These are phyloP conservation scores for Ceratocystis variospora DNA, from an alignment of 2,329 filamentous ascomycete species.

Conservation along the genomic window DNA sequence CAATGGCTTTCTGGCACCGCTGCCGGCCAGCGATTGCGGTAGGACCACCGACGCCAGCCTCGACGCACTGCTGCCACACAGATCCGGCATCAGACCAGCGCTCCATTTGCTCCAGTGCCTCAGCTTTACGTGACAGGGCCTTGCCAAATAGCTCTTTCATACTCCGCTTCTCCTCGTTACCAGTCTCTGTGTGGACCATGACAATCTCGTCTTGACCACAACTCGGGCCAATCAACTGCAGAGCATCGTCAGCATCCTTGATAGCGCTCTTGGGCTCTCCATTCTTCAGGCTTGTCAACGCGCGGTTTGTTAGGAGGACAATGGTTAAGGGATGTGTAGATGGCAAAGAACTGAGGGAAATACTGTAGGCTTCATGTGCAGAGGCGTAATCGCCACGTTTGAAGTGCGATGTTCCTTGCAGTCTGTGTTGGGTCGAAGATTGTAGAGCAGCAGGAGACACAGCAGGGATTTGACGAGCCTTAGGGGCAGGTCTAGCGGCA, in stretches of 20 bases:
- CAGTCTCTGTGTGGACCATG: conserved; percentile 43
- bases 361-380: conserved; percentile 70
- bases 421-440: conserved; percentile 63
- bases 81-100: conserved; percentile 73
- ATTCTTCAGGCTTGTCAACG: conserved; percentile 78
- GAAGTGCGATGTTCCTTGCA: conserved; percentile 74
- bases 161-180: conserved; percentile 54
- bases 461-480: conserved; percentile 46
- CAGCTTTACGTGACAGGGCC: conserved; percentile 83
- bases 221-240: conserved; percentile 64
- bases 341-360: conserved; percentile 62
- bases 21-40: conserved; percentile 75
- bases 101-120: conserved; percentile 90
- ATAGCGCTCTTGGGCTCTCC: conserved; percentile 83
- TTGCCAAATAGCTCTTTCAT: conserved; percentile 94
- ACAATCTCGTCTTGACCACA: conserved; percentile 73
- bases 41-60: conserved; percentile 71
- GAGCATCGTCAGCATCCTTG: conserved; percentile 65
- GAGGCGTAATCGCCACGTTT: conserved; percentile 86
- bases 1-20: conserved; percentile 75
- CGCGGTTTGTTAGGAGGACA: conserved; percentile 80
- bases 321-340: conserved; percentile 69
- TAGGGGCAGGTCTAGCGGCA: conserved; percentile 23
- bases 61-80: conserved; percentile 72
- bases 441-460: conserved; percentile 57